Base-by-base conservation (phyloP, 2,329 filamentous ascomycete species). In the Botrytis paeoniae region DNA sequence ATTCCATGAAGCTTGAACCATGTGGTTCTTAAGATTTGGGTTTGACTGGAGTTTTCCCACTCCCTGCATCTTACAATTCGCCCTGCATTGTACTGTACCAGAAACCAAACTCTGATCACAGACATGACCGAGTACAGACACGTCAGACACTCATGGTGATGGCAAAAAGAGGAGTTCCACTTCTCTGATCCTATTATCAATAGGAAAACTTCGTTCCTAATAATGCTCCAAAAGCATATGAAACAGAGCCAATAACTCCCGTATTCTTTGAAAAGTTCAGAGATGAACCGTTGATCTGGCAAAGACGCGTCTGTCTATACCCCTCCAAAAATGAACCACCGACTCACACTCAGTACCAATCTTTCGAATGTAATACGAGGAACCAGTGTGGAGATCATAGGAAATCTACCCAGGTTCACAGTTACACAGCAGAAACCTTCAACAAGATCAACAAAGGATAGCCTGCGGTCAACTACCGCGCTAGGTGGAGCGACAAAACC, bases 261-360 rank as follows among this genome's bases (percentile, higher is more conserved):
- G 9, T 29, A 18, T 68, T 54, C 54, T 32, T 37, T n/a, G 18
- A 39, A 39, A 35, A 48, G 45, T 35, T 54, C 64, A 68, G 45
- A 54, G 51, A 45, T 48, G 64, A 35, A 39, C 45, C 45, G 64
- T 54, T 66, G 63, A 51, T 66, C 63, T 51, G 63, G 43, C 45
- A 18, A 54, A 54, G 35, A 54, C 51, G 64, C 64, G 35, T 68
- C 64, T 51, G 32, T 66, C 64, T 37, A 51, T 51, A 45, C 43
- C 43, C 22, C 43, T 51, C 63, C 45, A 68, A 45, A 35, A 39
- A 68, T 18, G 25, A 54, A 35, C 45, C 64, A 14, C 22, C 35
- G 35, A 29, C 35, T 68, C 25, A 5, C 51, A 54, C 45, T 39
- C 45, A 20, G 45, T 37, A 68, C 22, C 32, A 37, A 37, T 20